Evolutionary conservation across 2,329 filamentous ascomycete genomes (phyloP).

Genomic region (Phyllosticta citriasiana): DNA sequence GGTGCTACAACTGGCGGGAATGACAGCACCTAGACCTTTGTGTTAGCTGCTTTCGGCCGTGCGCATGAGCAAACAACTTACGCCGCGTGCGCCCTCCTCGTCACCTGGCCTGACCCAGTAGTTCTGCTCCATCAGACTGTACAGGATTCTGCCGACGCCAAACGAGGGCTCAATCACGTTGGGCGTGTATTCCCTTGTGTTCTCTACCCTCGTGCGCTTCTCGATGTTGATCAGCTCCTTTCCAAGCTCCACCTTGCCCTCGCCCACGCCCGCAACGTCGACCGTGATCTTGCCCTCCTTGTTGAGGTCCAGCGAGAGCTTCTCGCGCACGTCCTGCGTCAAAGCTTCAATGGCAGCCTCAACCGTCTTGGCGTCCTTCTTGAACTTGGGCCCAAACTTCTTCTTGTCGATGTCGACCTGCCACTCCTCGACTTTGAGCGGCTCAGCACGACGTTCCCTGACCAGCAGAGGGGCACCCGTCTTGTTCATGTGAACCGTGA

Average conservation of each 20-base stretch:
- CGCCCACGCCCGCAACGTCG: conserved; percentile 56
- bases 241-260: conserved; percentile 67
- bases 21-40: conserved; percentile 48
- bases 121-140: conserved; percentile 84
- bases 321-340: conserved; percentile 71
- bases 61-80: conserved; percentile 41
- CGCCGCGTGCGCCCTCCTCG: conserved; percentile 61
- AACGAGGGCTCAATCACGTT: conserved; percentile 98
- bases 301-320: conserved; percentile 63
- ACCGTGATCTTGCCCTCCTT: conserved; percentile 66
- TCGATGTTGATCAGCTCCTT: conserved; percentile 76
- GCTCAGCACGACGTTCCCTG: conserved; percentile 68
- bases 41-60: conserved; percentile 1
- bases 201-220: conserved; percentile 71
- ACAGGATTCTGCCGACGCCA: conserved; percentile 89
- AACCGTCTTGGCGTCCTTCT: conserved; percentile 82
- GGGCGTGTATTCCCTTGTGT: conserved; percentile 82
- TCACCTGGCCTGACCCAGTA: conserved; percentile 87
- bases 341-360: conserved; percentile 68
- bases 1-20: conserved; percentile 76
- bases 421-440: conserved; percentile 76
- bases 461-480: conserved; percentile 79
- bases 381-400: conserved; percentile 90
- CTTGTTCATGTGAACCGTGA: conserved; percentile 80
- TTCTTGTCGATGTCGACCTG: conserved; percentile 84